Conservation (phyloP, 768 basidiomycete genomes). For the Harrya chromipes region DNA sequence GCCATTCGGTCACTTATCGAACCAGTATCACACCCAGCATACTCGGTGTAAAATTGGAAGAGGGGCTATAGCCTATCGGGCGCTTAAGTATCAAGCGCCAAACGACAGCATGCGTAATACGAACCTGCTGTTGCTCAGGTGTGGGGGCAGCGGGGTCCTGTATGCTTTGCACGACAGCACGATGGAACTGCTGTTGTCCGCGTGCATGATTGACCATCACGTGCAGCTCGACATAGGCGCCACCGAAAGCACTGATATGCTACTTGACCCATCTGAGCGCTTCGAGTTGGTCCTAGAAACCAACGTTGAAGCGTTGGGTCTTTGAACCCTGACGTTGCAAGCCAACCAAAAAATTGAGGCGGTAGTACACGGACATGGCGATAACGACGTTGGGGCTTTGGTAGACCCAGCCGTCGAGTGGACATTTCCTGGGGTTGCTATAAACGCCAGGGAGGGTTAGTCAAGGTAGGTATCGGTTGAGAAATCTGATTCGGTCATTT, state of each 20-base stretch:
- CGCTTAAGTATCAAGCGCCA: background rate
- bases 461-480: background rate
- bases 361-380: conserved; percentile 61
- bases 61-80: conserved; percentile 43
- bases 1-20: conserved; percentile 35
- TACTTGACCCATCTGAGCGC: conserved; percentile 39
- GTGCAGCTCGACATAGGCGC: conserved; percentile 54
- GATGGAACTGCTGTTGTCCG: conserved; percentile 42
- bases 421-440: conserved; percentile 64
- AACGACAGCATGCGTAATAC: conserved; percentile 7
- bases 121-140: conserved; percentile 52
- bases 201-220: conserved; percentile 40
- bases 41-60: conserved; percentile 48
- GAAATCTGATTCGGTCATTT: conserved; percentile 13
- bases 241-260: conserved; percentile 45
- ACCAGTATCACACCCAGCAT: conserved; percentile 48
- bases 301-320: conserved; percentile 43
- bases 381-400: conserved; percentile 61
- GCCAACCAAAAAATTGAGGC: conserved; percentile 64
- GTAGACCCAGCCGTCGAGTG: conserved; percentile 63
- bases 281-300: conserved; percentile 52
- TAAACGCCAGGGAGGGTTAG: conserved; percentile 37
- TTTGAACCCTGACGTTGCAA: conserved; percentile 46
- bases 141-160: conserved; percentile 46
- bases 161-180: conserved; percentile 63